Evolutionary conservation across 176 grass and related monocot species (phyloP), one percentile per base, ranked within the genome.

Genomic region (Triticum dicoccoides): DNA sequence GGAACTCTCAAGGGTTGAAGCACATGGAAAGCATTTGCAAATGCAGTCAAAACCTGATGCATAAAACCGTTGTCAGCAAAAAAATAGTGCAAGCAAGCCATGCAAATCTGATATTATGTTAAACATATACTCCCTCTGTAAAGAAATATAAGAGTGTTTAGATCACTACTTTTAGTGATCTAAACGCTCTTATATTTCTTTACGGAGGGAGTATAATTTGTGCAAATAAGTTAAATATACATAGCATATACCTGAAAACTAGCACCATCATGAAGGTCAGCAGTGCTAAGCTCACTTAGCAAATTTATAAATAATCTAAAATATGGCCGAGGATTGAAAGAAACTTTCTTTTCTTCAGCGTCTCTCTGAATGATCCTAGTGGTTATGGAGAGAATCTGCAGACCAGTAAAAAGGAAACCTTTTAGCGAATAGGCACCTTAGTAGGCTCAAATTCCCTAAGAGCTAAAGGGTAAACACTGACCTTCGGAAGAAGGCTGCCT

Each of bases 301-400:
- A 90, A 98, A 89, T 98, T 94, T 78, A 96, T 79, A 85, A 98
- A 98, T 77, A 96, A 66, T 54, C 96, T 86, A 66, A 98, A 96
- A 84, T 96, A 98, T 9, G 90, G 93, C 21, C 90, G 88, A 11
- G 96, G 93, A 59, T 94, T 96, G 64, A 98, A 98, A 76, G 90
- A 90, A 68, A 79, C 61, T 87, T 91, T 96, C 67, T 98, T 96
- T 88, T 98, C 96, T 88, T 98, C 96, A 38, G 92, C 96, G 88
- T 98, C 92, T 85, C 94, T 98, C 68, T 92, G 88, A 74, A 98
- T 89, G 44, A 88, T 91, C 86, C 83, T 94, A 76, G 86, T 80
- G 72, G 90, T 88, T 39, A 98, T 77, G 30, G 87, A 86, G 8
- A 98, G 61, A 91, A 98, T 89, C 96, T 98, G 82, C 38, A 86